These are phyloP conservation scores for Calocera viscosa DNA, from an alignment of 768 basidiomycete genomes.

Conservation along the genomic window DNA sequence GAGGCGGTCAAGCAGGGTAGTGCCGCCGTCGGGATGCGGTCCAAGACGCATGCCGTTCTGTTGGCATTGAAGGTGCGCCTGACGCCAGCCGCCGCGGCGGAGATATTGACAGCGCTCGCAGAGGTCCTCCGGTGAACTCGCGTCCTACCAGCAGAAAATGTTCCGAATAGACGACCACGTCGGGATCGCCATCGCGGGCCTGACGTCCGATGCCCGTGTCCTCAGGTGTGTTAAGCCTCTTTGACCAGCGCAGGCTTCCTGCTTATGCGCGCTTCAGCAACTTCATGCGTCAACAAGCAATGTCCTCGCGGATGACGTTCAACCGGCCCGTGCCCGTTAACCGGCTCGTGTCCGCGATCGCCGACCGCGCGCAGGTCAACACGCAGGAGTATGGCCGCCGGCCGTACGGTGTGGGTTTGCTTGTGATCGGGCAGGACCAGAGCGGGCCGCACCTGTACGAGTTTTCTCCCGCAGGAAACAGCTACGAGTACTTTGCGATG, in stretches of 20 bases:
- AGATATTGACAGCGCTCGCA: neutral
- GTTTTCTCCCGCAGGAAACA: conserved; percentile 94
- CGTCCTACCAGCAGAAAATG: conserved; percentile 99
- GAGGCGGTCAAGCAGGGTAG: conserved; percentile 99
- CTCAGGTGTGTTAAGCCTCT: conserved; percentile 50
- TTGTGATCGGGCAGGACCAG: conserved; percentile 91
- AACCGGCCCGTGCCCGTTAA: conserved; percentile 91
- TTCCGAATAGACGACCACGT: conserved; percentile 99
- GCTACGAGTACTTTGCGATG: conserved; percentile 96
- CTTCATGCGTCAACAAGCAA: conserved; percentile 98
- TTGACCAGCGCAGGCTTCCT: neutral
- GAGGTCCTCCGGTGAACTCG: conserved; percentile 95
- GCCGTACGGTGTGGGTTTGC: conserved; percentile 97
- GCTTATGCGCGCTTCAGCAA: conserved; percentile 44
- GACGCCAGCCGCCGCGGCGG: conserved; percentile 9
- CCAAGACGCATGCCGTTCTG: conserved; percentile 86
- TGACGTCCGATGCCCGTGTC: conserved; percentile 96
- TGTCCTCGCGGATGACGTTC: conserved; percentile 88
- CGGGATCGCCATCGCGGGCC: conserved; percentile 98
- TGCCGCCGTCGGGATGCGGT: conserved; percentile 91
- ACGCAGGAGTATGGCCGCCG: conserved; percentile 96
- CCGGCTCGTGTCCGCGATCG: conserved; percentile 82
- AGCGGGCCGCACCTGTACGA: conserved; percentile 97
- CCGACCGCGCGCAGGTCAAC: conserved; percentile 98
- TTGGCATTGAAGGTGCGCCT: conserved; percentile 75